These are phyloP conservation scores for Chaetomium globosum DNA, from an alignment of 2,329 filamentous ascomycete genomes.

Conservation along the genomic window DNA sequence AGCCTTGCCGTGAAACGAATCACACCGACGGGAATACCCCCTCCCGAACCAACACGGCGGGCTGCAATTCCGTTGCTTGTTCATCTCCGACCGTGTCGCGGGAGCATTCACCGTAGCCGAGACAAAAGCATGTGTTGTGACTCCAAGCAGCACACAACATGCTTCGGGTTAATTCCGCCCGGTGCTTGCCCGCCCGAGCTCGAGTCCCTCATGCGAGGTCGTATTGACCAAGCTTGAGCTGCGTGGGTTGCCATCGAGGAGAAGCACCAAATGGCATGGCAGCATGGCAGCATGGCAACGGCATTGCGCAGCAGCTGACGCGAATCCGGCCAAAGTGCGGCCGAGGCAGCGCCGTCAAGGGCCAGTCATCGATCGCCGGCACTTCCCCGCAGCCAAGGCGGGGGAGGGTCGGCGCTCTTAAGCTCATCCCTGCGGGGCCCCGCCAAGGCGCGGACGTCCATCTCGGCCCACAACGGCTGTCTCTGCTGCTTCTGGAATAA, in stretches of 20 bases:
- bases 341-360: conserved; percentile 31
- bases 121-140: background rate
- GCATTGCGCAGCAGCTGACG: conserved; percentile 7
- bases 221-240: background rate
- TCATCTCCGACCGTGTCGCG: background rate
- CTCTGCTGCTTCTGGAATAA: background rate
- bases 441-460: background rate
- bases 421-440: background rate
- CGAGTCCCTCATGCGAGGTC: background rate
- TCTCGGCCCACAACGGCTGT: background rate
- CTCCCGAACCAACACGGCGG: background rate
- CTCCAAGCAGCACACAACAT: background rate
- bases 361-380: conserved; percentile 18
- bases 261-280: background rate
- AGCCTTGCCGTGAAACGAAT: background rate
- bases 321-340: conserved; percentile 21
- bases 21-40: background rate
- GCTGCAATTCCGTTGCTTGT: background rate
- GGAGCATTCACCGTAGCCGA: background rate
- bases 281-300: background rate
- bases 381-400: conserved; percentile 18
- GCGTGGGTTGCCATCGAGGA: background rate
- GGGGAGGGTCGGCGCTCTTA: background rate
- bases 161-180: background rate
- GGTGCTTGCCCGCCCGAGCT: too few relatives aligned